Evolutionary conservation across 192 early-diverging fungal genomes (phyloP), one percentile per base, ranked within the genome.

Genomic region (Allomyces arbusculus): DNA sequence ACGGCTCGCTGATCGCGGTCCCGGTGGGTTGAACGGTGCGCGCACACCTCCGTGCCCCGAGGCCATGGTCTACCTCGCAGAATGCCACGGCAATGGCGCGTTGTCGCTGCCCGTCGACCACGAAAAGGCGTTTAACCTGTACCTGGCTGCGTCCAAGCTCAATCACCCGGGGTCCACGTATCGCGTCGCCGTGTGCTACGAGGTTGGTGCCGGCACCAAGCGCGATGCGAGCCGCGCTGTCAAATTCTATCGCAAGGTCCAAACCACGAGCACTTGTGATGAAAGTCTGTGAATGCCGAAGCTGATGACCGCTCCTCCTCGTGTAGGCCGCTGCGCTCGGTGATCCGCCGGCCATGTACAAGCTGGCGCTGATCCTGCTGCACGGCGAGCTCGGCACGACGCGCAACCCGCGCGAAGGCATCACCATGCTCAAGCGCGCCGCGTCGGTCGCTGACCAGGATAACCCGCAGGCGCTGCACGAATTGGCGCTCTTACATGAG

Each of bases 301-400:
- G 3, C 33, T 40, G 33, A 40, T 7, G 4, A 7, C 33, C 33
- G 3, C 33, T 7, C 2, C 7, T 7, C 7, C 5, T 40, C 33
- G 33, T 40, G 33, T 8, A 40, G 33, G 88, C 92, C 0, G 94
- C 93, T 0, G 84, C 86, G 12, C 72, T 93, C 63, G 87, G 90
- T 62, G 92, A 96, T 64, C 88, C 92, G 14, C 86, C 91, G 0
- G 92, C 90, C 24, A 97, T 99, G 96, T 94, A 91, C 82, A 97
- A 96, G 75, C 78, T 96, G 22, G 96, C 91, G 23, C 86, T 93
- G 81, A 87, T 96, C 19, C 72, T 96, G 61, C 73, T 96, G 70
- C 87, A 91, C 70, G 94, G 94, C 12, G 68, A 84, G 68, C 73
- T 96, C 63, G 83, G 85, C 10, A 85, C 90, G 65, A 68, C 77